Conservation (phyloP, 805 yeast species). For the Cyberlindnera samutprakarnensis region DNA sequence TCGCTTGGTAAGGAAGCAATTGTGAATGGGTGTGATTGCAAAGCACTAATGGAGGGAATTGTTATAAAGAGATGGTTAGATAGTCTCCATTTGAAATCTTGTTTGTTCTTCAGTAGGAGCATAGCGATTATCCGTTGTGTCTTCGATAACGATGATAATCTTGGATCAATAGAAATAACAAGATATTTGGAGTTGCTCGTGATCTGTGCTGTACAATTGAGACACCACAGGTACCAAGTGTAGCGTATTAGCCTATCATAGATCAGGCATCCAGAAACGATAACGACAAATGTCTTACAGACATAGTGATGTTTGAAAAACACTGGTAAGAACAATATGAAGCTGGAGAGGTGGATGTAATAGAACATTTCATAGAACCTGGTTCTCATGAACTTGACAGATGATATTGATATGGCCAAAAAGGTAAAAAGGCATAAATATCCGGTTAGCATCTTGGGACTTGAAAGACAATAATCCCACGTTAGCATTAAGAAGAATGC, state of each 20-base stretch:
- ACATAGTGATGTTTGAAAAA: slow-evolving; percentile 20
- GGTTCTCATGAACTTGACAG: slow-evolving; percentile 10
- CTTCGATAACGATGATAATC: neutral
- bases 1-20: slow-evolving; percentile 16
- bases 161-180: slow-evolving; percentile 10
- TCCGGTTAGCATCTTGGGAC: slow-evolving; percentile 11
- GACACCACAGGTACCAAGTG: slow-evolving; percentile 11
- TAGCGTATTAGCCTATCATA: slow-evolving; percentile 16
- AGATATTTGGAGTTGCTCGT: slow-evolving; percentile 7
- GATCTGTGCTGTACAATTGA: slow-evolving; percentile 6
- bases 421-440: slow-evolving; percentile 7
- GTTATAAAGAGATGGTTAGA: slow-evolving; percentile 20
- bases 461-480: slow-evolving; percentile 14
- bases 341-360: slow-evolving; percentile 11
- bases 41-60: slow-evolving; percentile 13
- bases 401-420: slow-evolving; percentile 10
- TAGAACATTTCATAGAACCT: slow-evolving; percentile 18
- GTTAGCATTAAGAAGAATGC: slow-evolving; percentile 14
- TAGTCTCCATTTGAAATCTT: slow-evolving; percentile 13
- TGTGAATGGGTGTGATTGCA: slow-evolving; percentile 24
- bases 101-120: slow-evolving; percentile 5
- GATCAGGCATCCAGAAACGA: slow-evolving; percentile 8
- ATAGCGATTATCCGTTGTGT: slow-evolving; percentile 1
- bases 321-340: slow-evolving; percentile 18
- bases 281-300: slow-evolving; percentile 18